Base-by-base conservation (phyloP, 768 basidiomycete genomes). In the Suillus plorans region DNA sequence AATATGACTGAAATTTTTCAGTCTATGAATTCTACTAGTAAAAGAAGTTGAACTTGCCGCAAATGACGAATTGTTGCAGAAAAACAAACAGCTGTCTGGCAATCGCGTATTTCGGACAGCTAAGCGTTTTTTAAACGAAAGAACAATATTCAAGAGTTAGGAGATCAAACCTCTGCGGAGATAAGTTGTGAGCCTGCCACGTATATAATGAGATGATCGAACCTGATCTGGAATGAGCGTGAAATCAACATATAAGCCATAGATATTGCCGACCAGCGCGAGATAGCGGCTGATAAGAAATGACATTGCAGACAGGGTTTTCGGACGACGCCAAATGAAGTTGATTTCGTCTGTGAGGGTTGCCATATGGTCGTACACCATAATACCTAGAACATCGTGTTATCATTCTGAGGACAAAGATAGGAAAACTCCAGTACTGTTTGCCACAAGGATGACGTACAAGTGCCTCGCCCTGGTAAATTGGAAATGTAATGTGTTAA, bases 261-360 rank as follows among this genome's bases (percentile, higher is more conserved):
- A 69, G 14, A 80, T 68, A 57, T 79, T 79, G 34, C 79, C 80
- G 50, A 82, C 70, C 56, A 83, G 76, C 2, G 81, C 76, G 42
- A 82, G 66, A 63, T 87, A 87, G 7, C 85, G 81, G 64, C 84
- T 84, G 36, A 82, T 56, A 59, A 83, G 80, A 71, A 86, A 86
- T 69, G 80, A 76, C 34, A 78, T 77, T 1, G 81, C 75, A 64
- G 81, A 80, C 14, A 67, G 60, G 0, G 72, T 76, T 61, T 78
- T 79, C 1, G 78, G 78, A 55, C 77, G 74, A 61, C 71, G 72
- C 85, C 85, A 86, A 4, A 86, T 69, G 60, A 78, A 77, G 20
- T 71, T 68, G 39, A 84, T 69, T 68, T 86, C 85, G 25, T 70
- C 69, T 28, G 68, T 62, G 34, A 76, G 68, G 5, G 77, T 78